phyloP scores from a whole-genome alignment of 805 yeast species.

The Lachancea cidri region DNA sequence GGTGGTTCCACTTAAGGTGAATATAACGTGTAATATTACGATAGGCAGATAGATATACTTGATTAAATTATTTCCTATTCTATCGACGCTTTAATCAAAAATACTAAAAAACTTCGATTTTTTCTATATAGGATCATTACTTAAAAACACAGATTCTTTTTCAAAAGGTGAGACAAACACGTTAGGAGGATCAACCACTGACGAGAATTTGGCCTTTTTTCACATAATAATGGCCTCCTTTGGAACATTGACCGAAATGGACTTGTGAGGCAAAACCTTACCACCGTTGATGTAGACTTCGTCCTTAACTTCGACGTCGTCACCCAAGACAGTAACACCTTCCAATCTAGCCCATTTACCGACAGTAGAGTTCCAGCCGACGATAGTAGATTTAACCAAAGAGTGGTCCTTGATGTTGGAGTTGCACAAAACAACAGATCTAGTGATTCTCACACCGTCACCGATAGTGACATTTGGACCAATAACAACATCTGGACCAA shows the following conservation, averaged over 20 bases:
- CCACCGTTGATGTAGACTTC: conserved; percentile 99
- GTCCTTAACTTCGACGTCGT: conserved; percentile 96
- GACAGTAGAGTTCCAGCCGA: conserved; percentile 98
- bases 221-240: conserved; percentile 97
- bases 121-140: conserved; percentile 1
- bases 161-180: not conserved
- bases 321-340: conserved; percentile 97
- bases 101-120: not conserved
- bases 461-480: conserved; percentile 96
- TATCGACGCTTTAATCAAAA: not conserved
- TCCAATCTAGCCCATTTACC: conserved; percentile 99
- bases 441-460: conserved; percentile 96
- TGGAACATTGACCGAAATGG: conserved; percentile 94
- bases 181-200: conserved; percentile 1
- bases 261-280: conserved; percentile 97
- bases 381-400: conserved; percentile 94
- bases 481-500: conserved; percentile 96
- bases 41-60: no score
- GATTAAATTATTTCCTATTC: no score
- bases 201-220: conserved; percentile 14
- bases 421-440: conserved; percentile 88
- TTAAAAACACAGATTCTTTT: conserved; percentile 3
- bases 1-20: not conserved
- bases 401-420: conserved; percentile 95
- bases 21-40: not conserved